Evolutionary conservation across 2,329 filamentous ascomycete species (phyloP), one percentile per base, ranked within the genome.

Genomic region (Colletotrichum lindemuthianum): DNA sequence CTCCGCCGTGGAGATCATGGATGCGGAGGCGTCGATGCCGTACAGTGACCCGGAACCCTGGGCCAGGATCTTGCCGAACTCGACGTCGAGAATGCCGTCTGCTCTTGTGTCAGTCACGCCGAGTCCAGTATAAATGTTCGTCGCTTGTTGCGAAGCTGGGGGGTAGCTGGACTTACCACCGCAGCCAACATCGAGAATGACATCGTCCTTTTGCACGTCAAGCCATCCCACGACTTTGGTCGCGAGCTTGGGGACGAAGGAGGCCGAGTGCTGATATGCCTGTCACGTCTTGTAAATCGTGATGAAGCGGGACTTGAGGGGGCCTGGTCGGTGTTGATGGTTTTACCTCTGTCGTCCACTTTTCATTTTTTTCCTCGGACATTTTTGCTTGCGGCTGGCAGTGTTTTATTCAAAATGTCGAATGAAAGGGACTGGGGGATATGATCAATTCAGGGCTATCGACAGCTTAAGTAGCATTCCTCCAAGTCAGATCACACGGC

Each of bases 221-320:
- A 90, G 78, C 82, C 86, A 89, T 49, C 79, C 73, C 10, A 88
- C 70, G 6, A 90, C 79, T 64, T 86, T 88, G 13, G 79, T 81
- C 1, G 87, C 83, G 9, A 90, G 77, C 70, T 87, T 86, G 4
- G 88, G 87, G 8, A 90, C 88, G 69, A 90, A 90, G 0, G 85
- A 84, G 8, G 88, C 88, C 2, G 87, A 83, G 63, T 84, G 78
- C 65, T 87, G 84, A 71, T 90, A 90, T 37, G 82, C 82, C 84
- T 88, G 65, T 10, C 24, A 24, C 24, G 11, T 1, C 4, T 40
- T 24, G 41, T 66, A n/a, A 64, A 63, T 56, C 48, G 44, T 24
- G 24, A 24, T 24, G 24, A 24, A 24, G 24, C 24, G 24, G 24
- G 24, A 24, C 24, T 24, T 24, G 24, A 10, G 12, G 3, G 1